A percentile compares a stretch with the other conserved stretches of the same genome.
Evolutionary conservation across 768 basidiomycete genomes (phyloP).

Genomic region (Russula earlei): DNA sequence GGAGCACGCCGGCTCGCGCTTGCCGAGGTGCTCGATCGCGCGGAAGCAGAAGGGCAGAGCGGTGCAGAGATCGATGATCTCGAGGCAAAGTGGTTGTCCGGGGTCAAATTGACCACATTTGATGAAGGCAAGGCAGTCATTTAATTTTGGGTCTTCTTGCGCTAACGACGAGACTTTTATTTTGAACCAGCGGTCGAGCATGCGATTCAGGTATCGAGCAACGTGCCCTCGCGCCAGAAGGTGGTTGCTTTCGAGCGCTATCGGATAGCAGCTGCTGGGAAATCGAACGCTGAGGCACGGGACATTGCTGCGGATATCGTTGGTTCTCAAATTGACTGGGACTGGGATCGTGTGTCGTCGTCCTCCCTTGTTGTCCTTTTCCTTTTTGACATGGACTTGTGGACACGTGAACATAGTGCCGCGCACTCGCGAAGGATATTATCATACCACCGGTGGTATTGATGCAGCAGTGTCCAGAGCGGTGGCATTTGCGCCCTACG

Average conservation of each 20-base stretch:
- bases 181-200: conserved; percentile 45
- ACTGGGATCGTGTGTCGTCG: conserved; percentile 73
- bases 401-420: conserved; percentile 44
- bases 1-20: conserved; percentile 39
- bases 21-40: conserved; percentile 60
- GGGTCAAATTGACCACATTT: conserved; percentile 69
- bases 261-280: conserved; percentile 45
- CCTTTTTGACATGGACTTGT: not conserved
- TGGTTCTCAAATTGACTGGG: conserved; percentile 69
- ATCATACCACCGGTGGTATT: conserved; percentile 76
- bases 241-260: conserved; percentile 49
- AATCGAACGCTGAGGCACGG: conserved; percentile 66
- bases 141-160: not conserved
- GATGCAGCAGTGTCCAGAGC: conserved; percentile 76
- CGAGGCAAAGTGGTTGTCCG: conserved; percentile 66
- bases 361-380: conserved; percentile 13
- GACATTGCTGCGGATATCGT: conserved; percentile 65
- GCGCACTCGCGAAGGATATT: conserved; percentile 84
- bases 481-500: conserved; percentile 72
- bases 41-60: conserved; percentile 50
- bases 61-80: conserved; percentile 63
- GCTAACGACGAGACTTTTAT: not conserved
- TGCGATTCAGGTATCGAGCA: conserved; percentile 41
- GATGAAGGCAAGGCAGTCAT: conserved; percentile 51
- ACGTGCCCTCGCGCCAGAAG: conserved; percentile 39